phyloP scores from a whole-genome alignment of 306 rosid genomes.

The Prunus persica region Prunus_persica_NCBIv2 NC_034009.1:35005501-35006000 shows the following conservation, averaged over 20 bases:
- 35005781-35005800: slow-evolving; percentile 17
- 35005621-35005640: background rate
- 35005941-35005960: slow-evolving; percentile 38
- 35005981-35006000: slow-evolving; percentile 48
- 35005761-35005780: slow-evolving; percentile 2
- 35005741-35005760: background rate
- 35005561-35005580: slow-evolving; percentile 19
- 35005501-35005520: slow-evolving; percentile 25
- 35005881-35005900: slow-evolving; percentile 5
- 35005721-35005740: slow-evolving; percentile 18
- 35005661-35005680: slow-evolving; percentile 9
- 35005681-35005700: background rate
- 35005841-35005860: background rate
- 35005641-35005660: slow-evolving; percentile 7
- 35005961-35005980: slow-evolving; percentile 41
- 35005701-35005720: slow-evolving; percentile 16
- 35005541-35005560: slow-evolving; percentile 21
- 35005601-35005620: slow-evolving; percentile 9
- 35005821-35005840: background rate
- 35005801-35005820: slow-evolving; percentile 21
- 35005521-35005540: slow-evolving; percentile 14
- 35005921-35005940: slow-evolving; percentile 45
- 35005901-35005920: slow-evolving; percentile 9
- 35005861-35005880: slow-evolving; percentile 4
- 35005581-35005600: slow-evolving; percentile 37